Percentiles rank a stretch among this genome's conserved stretches.
Evolutionary conservation across 345 rosid genomes (phyloP).

Genomic region (Carallia brachiata): DNA sequence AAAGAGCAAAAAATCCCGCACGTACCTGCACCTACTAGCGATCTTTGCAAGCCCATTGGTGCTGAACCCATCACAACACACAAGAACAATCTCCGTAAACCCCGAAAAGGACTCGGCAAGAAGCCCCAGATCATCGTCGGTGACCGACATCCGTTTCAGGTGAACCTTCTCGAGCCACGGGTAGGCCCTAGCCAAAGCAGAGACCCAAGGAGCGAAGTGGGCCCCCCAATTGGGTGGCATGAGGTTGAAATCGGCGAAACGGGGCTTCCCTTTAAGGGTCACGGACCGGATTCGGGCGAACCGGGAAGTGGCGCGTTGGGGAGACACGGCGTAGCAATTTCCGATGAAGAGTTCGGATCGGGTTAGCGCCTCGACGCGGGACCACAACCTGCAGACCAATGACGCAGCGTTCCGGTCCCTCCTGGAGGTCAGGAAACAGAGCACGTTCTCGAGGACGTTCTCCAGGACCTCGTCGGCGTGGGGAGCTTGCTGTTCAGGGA

Average conservation of each 20-base stretch:
- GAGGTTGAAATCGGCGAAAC: constrained; percentile 88
- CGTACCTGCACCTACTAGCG: constrained; percentile 78
- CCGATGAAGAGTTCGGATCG: constrained; percentile 83
- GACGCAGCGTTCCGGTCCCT: constrained; percentile 85
- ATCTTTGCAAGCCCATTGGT: constrained; percentile 70
- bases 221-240: constrained; percentile 90
- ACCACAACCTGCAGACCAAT: constrained; percentile 86
- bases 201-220: constrained; percentile 68
- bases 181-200: constrained; percentile 48
- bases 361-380: constrained; percentile 63
- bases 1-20: not conserved
- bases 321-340: constrained; percentile 80
- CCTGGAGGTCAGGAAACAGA: constrained; percentile 64
- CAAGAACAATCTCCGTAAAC: constrained; percentile 68
- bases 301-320: constrained; percentile 51
- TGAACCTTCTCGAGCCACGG: constrained; percentile 76
- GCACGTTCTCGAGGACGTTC: constrained; percentile 83
- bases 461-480: constrained; percentile 65
- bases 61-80: constrained; percentile 93
- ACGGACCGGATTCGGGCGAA: constrained; percentile 62
- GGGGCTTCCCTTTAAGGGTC: constrained; percentile 75
- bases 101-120: constrained; percentile 54
- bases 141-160: constrained; percentile 82
- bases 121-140: constrained; percentile 63
- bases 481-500: constrained; percentile 16